Evolutionary conservation across 176 grass and related monocot genomes (phyloP).

Genomic region (Phragmites australis): DNA sequence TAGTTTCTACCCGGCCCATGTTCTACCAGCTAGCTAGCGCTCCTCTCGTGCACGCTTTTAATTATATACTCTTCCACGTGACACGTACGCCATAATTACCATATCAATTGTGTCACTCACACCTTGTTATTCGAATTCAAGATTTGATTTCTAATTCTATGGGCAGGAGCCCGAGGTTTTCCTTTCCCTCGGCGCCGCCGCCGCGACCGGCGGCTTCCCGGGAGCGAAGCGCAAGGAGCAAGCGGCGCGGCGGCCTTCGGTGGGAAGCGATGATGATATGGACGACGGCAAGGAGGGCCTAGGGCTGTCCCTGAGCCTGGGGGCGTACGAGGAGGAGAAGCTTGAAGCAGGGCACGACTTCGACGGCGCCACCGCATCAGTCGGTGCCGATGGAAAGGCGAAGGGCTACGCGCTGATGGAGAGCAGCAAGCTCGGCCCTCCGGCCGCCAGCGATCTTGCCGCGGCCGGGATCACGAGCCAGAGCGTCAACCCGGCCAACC

Average conservation of each 20-base stretch:
- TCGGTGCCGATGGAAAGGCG: slow-evolving; percentile 8
- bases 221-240: slow-evolving; percentile 54
- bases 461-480: slow-evolving; percentile 52
- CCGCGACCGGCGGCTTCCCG: neutral
- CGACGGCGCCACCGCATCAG: neutral
- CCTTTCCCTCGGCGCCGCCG: slow-evolving; percentile 64
- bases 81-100: slow-evolving; percentile 49
- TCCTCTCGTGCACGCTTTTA: slow-evolving; percentile 34
- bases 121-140: slow-evolving; percentile 12
- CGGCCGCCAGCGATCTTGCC: slow-evolving; percentile 8
- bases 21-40: slow-evolving; percentile 1
- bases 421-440: slow-evolving; percentile 53
- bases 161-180: slow-evolving; percentile 66
- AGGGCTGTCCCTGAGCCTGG: slow-evolving; percentile 65
- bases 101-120: slow-evolving; percentile 21
- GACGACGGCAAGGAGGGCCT: slow-evolving; percentile 69
- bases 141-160: slow-evolving; percentile 23
- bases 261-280: slow-evolving; percentile 39
- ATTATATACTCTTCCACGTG: slow-evolving; percentile 50
- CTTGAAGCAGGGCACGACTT: slow-evolving; percentile 21
- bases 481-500: slow-evolving; percentile 81
- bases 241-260: slow-evolving; percentile 23
- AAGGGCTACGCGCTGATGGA: slow-evolving; percentile 54
- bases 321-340: slow-evolving; percentile 53
- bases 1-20: slow-evolving; percentile 20